A percentile compares a stretch with the other conserved stretches of the same genome.
phyloP scores from a whole-genome alignment of 2,329 filamentous ascomycete genomes.

The Fusarium camptoceras region DNA sequence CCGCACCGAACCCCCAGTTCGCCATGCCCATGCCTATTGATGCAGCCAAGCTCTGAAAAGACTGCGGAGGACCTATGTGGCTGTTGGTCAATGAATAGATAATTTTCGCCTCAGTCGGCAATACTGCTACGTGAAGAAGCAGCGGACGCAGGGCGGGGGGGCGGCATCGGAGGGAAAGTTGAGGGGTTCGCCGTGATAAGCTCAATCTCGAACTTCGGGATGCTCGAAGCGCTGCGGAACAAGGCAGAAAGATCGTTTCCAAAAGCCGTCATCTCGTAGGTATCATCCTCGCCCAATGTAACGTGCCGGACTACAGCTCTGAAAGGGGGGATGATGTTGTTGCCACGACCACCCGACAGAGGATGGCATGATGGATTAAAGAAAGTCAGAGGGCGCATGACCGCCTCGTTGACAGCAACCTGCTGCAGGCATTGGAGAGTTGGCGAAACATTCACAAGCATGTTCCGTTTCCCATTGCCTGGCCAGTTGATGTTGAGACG shows the following conservation, averaged over 20 bases:
- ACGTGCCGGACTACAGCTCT: conserved; percentile 40
- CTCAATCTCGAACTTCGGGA: conserved; percentile 44
- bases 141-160: conserved; percentile 30
- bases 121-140: conserved; percentile 32
- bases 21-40: conserved; percentile 7
- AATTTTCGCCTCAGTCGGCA: conserved; percentile 6
- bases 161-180: conserved; percentile 24
- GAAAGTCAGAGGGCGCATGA: conserved; percentile 29
- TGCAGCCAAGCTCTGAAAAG: background rate
- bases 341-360: conserved; percentile 9
- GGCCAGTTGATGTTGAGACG: conserved; percentile 47
- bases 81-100: background rate
- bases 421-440: conserved; percentile 51
- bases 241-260: conserved; percentile 45
- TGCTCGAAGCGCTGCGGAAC: conserved; percentile 28
- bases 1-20: conserved; percentile 1
- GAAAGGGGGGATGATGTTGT: conserved; percentile 1
- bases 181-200: conserved; percentile 9
- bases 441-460: conserved; percentile 46
- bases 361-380: conserved; percentile 2
- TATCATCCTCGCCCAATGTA: conserved; percentile 35
- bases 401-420: conserved; percentile 39
- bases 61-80: background rate
- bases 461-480: conserved; percentile 47
- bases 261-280: conserved; percentile 44